Evolutionary conservation across 306 rosid species (phyloP).

Genomic region (Prunus davidiana): DNA sequence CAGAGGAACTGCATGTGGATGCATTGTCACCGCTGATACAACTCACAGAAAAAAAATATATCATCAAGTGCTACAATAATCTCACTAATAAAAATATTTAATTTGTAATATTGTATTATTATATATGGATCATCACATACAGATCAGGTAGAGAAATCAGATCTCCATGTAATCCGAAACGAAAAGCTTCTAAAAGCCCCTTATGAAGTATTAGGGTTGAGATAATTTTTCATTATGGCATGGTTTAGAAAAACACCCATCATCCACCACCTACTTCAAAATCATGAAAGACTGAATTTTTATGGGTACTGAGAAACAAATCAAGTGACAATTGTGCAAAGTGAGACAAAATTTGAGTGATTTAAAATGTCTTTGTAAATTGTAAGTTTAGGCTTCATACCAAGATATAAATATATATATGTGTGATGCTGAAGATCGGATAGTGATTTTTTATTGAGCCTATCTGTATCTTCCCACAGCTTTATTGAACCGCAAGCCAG

Average conservation of each 20-base stretch:
- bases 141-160: background rate
- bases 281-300: background rate
- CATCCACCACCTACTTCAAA: background rate
- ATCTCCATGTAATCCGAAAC: background rate
- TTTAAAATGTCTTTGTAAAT: background rate
- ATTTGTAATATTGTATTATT: background rate
- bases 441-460: slow-evolving; percentile 41
- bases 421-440: background rate
- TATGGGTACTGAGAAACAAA: background rate
- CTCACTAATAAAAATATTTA: background rate
- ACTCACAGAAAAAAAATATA: background rate
- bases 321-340: background rate
- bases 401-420: background rate
- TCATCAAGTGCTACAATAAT: background rate
- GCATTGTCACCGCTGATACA: background rate
- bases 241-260: background rate
- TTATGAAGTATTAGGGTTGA: background rate
- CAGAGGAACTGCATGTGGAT: background rate
- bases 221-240: background rate
- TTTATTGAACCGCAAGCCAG: slow-evolving; percentile 89
- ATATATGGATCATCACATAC: background rate
- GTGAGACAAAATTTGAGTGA: background rate
- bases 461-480: slow-evolving; percentile 99
- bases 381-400: background rate
- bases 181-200: background rate